Conservation (phyloP, 2,329 filamentous ascomycete genomes). For the Pseudocercospora fuligena region DNA sequence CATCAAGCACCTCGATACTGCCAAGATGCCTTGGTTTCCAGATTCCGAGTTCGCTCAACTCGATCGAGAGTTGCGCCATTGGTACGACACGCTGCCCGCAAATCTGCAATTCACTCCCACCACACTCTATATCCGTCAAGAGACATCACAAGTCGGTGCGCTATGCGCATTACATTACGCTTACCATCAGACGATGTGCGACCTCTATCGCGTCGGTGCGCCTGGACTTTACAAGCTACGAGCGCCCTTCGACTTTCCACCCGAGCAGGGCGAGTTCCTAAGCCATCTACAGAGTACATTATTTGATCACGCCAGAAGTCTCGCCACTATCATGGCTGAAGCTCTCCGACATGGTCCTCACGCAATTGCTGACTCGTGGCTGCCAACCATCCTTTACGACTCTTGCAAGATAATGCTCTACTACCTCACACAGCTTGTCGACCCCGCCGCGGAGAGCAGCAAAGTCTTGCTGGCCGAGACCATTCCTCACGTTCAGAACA, state of each 20-base stretch:
- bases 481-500: conserved; percentile 31
- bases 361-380: conserved; percentile 32
- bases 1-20: conserved; percentile 33
- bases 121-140: conserved; percentile 33
- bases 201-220: conserved; percentile 29
- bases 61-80: conserved; percentile 27
- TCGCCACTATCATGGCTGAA: conserved; percentile 33
- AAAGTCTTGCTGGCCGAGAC: conserved; percentile 30
- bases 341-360: conserved; percentile 32
- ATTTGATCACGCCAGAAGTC: conserved; percentile 31
- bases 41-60: conserved; percentile 34
- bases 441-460: conserved; percentile 27
- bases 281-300: conserved; percentile 29
- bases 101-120: conserved; percentile 34
- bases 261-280: conserved; percentile 30
- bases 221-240: conserved; percentile 33
- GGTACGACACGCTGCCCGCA: conserved; percentile 33
- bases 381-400: conserved; percentile 33
- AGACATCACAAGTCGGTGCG: conserved; percentile 32
- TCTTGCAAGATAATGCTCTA: conserved; percentile 35
- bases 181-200: conserved; percentile 35
- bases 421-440: conserved; percentile 32
- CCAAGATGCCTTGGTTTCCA: conserved; percentile 31
- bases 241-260: conserved; percentile 29
- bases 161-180: conserved; percentile 31